Evolutionary conservation across 768 basidiomycete species (phyloP).

Genomic region (Neoboletus subvelutipes): DNA sequence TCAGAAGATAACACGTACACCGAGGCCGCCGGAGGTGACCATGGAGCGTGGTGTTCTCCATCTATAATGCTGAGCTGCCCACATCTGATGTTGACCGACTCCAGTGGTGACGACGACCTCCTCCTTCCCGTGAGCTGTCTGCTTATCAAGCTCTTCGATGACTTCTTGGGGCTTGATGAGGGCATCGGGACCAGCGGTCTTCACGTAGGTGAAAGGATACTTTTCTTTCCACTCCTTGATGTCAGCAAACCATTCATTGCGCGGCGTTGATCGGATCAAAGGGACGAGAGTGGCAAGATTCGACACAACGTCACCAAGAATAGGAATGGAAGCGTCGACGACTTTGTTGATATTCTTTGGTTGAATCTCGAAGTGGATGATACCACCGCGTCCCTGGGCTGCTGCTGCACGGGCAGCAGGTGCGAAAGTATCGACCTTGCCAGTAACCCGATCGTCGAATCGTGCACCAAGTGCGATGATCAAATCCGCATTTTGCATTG

Average conservation of each 20-base stretch:
- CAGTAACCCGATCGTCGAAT: constrained; percentile 98
- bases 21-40: constrained; percentile 93
- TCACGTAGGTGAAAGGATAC: constrained; percentile 88
- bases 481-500: constrained; percentile 96
- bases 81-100: constrained; percentile 99
- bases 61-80: constrained; percentile 92
- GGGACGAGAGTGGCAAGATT: constrained; percentile 84
- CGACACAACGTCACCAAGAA: constrained; percentile 89
- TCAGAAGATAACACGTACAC: constrained; percentile 53
- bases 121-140: constrained; percentile 78
- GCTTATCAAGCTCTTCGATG: constrained; percentile 85
- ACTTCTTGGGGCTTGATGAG: constrained; percentile 96
- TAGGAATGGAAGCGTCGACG: constrained; percentile 88
- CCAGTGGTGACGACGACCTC: constrained; percentile 89
- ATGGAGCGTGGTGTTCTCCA: constrained; percentile 87
- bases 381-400: constrained; percentile 82
- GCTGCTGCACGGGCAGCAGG: constrained; percentile 89
- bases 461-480: constrained; percentile 96
- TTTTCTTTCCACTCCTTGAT: constrained; percentile 81
- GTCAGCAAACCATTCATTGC: constrained; percentile 80
- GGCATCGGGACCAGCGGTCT: constrained; percentile 53
- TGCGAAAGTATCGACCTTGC: constrained; percentile 85
- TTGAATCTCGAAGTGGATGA: constrained; percentile 98
- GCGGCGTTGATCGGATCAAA: constrained; percentile 59
- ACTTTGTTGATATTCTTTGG: constrained; percentile 99